Base-by-base conservation (phyloP, 2,329 filamentous ascomycete species). In the Pezicula neosporulosa region DNA sequence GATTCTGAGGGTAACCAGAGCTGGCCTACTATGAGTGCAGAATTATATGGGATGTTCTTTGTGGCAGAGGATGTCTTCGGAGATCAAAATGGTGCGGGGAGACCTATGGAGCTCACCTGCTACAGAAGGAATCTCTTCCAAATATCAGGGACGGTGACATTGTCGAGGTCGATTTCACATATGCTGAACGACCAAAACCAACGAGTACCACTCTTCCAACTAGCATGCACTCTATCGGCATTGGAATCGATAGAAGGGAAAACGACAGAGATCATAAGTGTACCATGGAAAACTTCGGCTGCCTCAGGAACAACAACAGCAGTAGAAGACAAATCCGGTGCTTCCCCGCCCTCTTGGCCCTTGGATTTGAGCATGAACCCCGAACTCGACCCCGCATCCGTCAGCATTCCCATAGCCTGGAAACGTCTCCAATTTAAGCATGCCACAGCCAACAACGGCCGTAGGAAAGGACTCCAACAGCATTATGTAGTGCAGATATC, bases 101-200 rank as follows among this genome's bases (percentile, higher is more conserved):
- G 71, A 73, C 85, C 86, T 0, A 78, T 87, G 47, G 93, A 97
- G 71, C 73, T 97, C 66, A 97, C 93, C 0, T 97, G 93, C 76
- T 97, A 97, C 68, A 86, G 93, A 41, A 83, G 93, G 47, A 97
- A 97, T 64, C 76, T 97, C 44, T 97, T 96, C 77, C 92, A 97
- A 71, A 95, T 96, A 59, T 93, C 90, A 0, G 93, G 93, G 35
- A 89, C 88, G 47, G 82, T 97, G 49, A 90, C 84, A 0, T 70
- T 97, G 41, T 90, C 91, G n/a, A 72, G 81, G 19, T 80, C 86
- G 45, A 82, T 85, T 38, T 78, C 89, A 44, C 82, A 89, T 54
- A 83, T 82, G 60, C 77, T 88, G 55, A 78, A 91, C 64, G 92
- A 93, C 13, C 88, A 95, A 57, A 87, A 90, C 44, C 86, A 85